Evolutionary conservation across 148 eudicot species (phyloP), one percentile per base, ranked within the genome.

Genomic region (Vaccinium vitisidaea): DNA sequence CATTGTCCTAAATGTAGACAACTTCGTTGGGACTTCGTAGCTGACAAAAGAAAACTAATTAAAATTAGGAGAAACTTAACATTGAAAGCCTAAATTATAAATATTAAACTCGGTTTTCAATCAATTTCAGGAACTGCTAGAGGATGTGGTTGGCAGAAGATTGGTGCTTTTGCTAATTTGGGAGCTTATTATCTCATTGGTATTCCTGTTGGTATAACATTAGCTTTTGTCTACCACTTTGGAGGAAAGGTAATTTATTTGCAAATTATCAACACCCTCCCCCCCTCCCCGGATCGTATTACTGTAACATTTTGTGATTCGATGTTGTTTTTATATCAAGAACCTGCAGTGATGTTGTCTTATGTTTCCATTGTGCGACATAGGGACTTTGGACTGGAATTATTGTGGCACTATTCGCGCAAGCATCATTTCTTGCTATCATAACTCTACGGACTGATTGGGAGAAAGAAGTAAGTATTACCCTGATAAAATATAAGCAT

Each of bases 121-220:
- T 67, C 30, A 30, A 7, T 70, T 58, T 30, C 80, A 93, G 96
- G 94, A 6, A 88, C 86, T 46, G 91, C 89, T 15, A 91, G 94
- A 91, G 96, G 96, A 46, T 89, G 97, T 86, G 97, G 97, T 32
- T 80, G 86, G 90, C 95, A 94, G 82, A 91, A 91, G 81, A 87
- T 91, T 49, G 94, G 92, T n/a, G 94, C 97, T 1, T 74, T 82
- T 69, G 88, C 93, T 9, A 94, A 92, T 75, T 52, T 94, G 48
- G 94, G 92, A 76, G 93, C 97, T 36, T 92, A 91, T 86, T 94
- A 91, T 85, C 61, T 91, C 16, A 81, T 91, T 14, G 97, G 94
- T 19, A 82, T 92, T 52, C 97, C 95, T 52, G 46, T 71, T 49
- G 89, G 90, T 2, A 19, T 91, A 30, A 7, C 89, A 23, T 79